These are phyloP conservation scores for Mycena maculata DNA, from an alignment of 768 basidiomycete species.

Conservation along the genomic window DNA sequence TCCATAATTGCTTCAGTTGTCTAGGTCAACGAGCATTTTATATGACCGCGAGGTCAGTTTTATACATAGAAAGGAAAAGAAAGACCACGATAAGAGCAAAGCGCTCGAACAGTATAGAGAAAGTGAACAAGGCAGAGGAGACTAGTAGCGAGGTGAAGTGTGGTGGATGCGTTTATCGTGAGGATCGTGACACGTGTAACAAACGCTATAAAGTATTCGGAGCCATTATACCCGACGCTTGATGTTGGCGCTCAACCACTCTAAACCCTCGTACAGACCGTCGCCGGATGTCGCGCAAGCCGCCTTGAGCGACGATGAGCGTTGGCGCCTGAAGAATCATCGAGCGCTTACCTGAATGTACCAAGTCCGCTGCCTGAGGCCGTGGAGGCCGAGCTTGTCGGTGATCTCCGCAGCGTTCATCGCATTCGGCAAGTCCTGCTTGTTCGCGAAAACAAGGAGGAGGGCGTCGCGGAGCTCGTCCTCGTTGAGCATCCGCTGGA, in stretches of 20 bases:
- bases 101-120: constrained; percentile 41
- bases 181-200: constrained; percentile 67
- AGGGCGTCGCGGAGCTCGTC: constrained; percentile 99
- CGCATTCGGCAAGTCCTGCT: constrained; percentile 99
- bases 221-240: constrained; percentile 79
- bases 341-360: constrained; percentile 84
- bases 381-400: constrained; percentile 98
- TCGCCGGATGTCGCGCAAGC: constrained; percentile 99
- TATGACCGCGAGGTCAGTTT: constrained; percentile 42
- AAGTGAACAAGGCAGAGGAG: constrained; percentile 45
- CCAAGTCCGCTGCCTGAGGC: constrained; percentile 97
- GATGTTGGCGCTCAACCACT: constrained; percentile 95
- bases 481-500: constrained; percentile 99
- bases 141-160: constrained; percentile 53
- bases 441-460: constrained; percentile 99
- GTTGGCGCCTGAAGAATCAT: constrained; percentile 8
- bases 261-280: constrained; percentile 97
- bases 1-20: constrained; percentile 48
- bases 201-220: constrained; percentile 64
- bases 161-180: constrained; percentile 66
- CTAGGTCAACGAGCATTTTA: constrained; percentile 49
- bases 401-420: constrained; percentile 99
- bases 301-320: constrained; percentile 64
- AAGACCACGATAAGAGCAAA: constrained; percentile 35
- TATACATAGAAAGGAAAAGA: constrained; percentile 44